Conservation (phyloP, 208 protist genomes). For the Wallacemonas collosoma region DNA sequence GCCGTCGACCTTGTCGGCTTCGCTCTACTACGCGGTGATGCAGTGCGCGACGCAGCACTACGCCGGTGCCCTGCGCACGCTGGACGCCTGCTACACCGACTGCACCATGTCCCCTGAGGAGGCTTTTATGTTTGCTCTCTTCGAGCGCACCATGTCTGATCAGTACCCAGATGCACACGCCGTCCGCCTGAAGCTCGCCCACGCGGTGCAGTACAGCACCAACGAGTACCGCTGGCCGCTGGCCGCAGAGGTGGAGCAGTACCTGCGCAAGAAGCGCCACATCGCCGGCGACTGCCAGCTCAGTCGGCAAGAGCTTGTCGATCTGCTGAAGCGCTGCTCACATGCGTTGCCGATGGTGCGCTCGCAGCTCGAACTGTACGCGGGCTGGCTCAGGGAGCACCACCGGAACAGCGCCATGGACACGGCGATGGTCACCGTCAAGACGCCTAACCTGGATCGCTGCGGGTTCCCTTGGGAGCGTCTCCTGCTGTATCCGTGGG, state of each 20-base stretch:
- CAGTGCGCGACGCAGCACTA: slow-evolving; percentile 91
- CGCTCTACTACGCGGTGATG: slow-evolving; percentile 93
- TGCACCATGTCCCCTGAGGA: slow-evolving; percentile 62
- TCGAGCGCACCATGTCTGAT: slow-evolving; percentile 63
- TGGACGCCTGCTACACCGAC: slow-evolving; percentile 81
- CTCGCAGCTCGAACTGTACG: slow-evolving; percentile 60
- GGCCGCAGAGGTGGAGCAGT: slow-evolving; percentile 69
- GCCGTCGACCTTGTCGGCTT: slow-evolving; percentile 82
- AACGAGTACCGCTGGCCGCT: slow-evolving; percentile 77
- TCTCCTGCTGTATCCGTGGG: slow-evolving; percentile 50
- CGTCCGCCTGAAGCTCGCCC: slow-evolving; percentile 85
- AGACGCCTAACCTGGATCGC: slow-evolving; percentile 42
- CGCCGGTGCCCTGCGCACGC: slow-evolving; percentile 68
- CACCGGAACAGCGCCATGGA: neutral
- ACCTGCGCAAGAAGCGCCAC: slow-evolving; percentile 83
- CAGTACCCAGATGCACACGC: slow-evolving; percentile 83
- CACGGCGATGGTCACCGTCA: slow-evolving; percentile 23
- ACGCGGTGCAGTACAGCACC: slow-evolving; percentile 76
- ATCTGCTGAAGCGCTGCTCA: slow-evolving; percentile 64
- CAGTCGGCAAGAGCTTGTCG: slow-evolving; percentile 46
- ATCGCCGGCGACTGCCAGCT: slow-evolving; percentile 80
- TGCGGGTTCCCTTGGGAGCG: slow-evolving; percentile 71
- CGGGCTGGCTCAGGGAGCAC: slow-evolving; percentile 18
- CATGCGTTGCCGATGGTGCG: slow-evolving; percentile 46
- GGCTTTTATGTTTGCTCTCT: slow-evolving; percentile 65